Evolutionary conservation across 129 eudicot genomes (phyloP).

Genomic region (Scalesia atractyloides): DNA sequence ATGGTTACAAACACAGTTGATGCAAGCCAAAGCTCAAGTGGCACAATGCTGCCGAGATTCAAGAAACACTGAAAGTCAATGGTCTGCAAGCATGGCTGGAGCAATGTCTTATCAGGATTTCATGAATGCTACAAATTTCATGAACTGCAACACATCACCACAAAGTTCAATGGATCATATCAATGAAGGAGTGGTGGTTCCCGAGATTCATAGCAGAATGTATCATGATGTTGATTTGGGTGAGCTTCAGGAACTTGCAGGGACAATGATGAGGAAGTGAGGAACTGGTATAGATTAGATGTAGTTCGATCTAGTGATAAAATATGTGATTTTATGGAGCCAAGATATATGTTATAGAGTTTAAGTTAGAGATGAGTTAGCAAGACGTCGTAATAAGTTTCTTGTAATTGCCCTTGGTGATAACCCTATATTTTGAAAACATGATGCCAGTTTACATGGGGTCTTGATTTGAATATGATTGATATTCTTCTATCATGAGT

Average conservation of each 20-base stretch:
- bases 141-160: conserved; percentile 50
- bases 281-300: conserved; percentile 36
- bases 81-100: conserved; percentile 43
- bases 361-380: no score
- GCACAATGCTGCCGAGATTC: conserved; percentile 44
- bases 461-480: no score
- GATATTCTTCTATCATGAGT: no score
- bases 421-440: no score
- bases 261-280: conserved; percentile 84
- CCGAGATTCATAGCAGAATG: no score
- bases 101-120: conserved; percentile 26
- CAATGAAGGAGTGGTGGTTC: conserved; percentile 49
- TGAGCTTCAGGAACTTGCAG: conserved; percentile 86
- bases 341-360: conserved; percentile 1
- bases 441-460: no score
- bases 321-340: conserved; percentile 18
- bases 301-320: conserved; percentile 26
- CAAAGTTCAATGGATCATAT: conserved; percentile 70
- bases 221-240: conserved; percentile 65
- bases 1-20: conserved; percentile 78
- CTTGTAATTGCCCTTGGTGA: no score
- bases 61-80: conserved; percentile 46
- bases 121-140: conserved; percentile 27
- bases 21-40: conserved; percentile 78
- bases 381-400: no score